Base-by-base conservation (phyloP, 2,329 filamentous ascomycete genomes). In the Phaeosphaeria sp. region DNA sequence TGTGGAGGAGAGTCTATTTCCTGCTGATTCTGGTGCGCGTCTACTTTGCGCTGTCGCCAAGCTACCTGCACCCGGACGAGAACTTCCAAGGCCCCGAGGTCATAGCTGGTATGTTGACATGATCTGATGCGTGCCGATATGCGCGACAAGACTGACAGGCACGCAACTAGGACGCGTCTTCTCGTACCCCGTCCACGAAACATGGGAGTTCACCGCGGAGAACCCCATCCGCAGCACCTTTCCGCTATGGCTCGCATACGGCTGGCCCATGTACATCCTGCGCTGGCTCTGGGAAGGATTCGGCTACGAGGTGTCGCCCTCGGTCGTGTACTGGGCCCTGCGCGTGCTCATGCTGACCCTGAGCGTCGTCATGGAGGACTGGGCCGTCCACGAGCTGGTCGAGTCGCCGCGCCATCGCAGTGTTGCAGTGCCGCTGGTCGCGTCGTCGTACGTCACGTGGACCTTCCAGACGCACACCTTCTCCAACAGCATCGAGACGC, bases 11-110 rank as follows among this genome's bases (percentile, higher is more conserved):
- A 78, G 87, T 89, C 62, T 97, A 97, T 80, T 83, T 98, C 63
- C 80, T 96, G 55, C 84, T 99, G 69, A 84, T 96, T 72, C 82
- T 95, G 67, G 87, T 97, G 72, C 90, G 95, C 78, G 85, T 98
- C 73, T 98, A 94, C 86, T 94, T 98, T 77, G 94, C 95, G 59
- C 82, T 98, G 64, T 93, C 91, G 63, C 91, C 95, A 57, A 98
- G 94, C 83, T 99, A 99, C 78, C 87, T 99, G 47, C 95, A 99
- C 78, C 95, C 95, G 5, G 95, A 99, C 81, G 95, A 99, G 84
- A 95, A 98, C 82, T 99, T 99, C 73, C 95, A 99, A 81, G 95
- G 95, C 36, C 95, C 95, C 17, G 95, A 99, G 82, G 90, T 98
- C 64, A 95, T 98, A 73, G 93, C 94, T 73, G 94, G 94, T 97